phyloP scores from a whole-genome alignment of 345 rosid genomes.

The Odontarrhena argentea region DNA sequence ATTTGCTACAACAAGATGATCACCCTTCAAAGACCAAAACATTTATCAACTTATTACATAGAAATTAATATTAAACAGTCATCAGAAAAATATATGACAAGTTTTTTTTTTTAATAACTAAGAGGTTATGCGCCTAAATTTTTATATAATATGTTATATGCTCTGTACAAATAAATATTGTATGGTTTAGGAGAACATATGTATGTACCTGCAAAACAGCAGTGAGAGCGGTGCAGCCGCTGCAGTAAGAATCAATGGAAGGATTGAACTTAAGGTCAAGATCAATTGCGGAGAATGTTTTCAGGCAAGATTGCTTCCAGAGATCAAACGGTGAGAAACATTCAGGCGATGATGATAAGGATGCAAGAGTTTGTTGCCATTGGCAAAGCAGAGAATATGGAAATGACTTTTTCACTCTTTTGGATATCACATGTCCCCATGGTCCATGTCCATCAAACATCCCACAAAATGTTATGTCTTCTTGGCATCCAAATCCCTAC shows the following conservation, averaged over 20 bases:
- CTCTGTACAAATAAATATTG: not conserved
- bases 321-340: constrained; percentile 51
- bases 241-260: constrained; percentile 63
- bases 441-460: constrained; percentile 96
- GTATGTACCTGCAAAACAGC: constrained; percentile 73
- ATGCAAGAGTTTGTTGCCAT: constrained; percentile 68
- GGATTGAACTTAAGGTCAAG: constrained; percentile 67
- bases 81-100: no score
- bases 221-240: constrained; percentile 77
- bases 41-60: not conserved
- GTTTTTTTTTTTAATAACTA: no score
- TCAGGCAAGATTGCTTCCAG: constrained; percentile 75
- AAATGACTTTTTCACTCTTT: constrained; percentile 55
- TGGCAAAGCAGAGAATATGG: constrained; percentile 68
- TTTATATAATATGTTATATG: not conserved
- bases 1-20: constrained; percentile 69
- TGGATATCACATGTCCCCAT: constrained; percentile 84
- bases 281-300: constrained; percentile 71
- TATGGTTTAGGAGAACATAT: no score
- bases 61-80: no score
- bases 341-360: constrained; percentile 44
- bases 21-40: constrained; percentile 14
- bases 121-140: not conserved
- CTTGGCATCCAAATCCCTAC: constrained; percentile 88
- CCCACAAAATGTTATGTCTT: constrained; percentile 82